These are phyloP conservation scores for Ophiostoma triangulosporum DNA, from an alignment of 2,329 filamentous ascomycete species.

Conservation along the genomic window DNA sequence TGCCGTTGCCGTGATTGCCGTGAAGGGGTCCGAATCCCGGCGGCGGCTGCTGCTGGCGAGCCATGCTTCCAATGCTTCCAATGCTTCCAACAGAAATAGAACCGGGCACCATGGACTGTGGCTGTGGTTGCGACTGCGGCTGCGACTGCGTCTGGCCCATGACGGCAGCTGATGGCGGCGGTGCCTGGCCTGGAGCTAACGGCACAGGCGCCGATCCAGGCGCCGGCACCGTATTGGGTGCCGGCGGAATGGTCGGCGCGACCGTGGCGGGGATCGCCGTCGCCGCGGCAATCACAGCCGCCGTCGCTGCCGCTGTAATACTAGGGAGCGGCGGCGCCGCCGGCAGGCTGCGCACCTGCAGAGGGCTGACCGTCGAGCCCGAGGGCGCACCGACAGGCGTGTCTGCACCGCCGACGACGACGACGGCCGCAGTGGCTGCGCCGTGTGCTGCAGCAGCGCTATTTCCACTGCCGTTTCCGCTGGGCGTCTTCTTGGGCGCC, in stretches of 20 bases:
- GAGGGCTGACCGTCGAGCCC: background rate
- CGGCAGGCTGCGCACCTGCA: slow-evolving; percentile 4
- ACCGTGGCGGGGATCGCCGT: background rate
- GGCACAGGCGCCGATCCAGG: background rate
- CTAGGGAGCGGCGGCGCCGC: slow-evolving; percentile 2
- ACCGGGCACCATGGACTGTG: background rate
- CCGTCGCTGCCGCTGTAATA: background rate
- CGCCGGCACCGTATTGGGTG: background rate
- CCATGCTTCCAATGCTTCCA: background rate
- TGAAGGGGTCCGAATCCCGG: background rate
- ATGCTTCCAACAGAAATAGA: too few species aligned
- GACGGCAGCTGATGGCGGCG: background rate
- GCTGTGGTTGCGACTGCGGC: background rate
- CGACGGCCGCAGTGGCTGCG: too few species aligned
- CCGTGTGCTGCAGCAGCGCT: background rate
- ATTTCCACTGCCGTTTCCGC: background rate
- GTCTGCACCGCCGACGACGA: slow-evolving; percentile 27
- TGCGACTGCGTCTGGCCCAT: background rate
- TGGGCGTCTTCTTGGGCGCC: slow-evolving; percentile 28
- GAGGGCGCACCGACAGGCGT: slow-evolving; percentile 29
- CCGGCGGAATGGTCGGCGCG: background rate
- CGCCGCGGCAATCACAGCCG: background rate
- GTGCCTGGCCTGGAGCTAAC: background rate
- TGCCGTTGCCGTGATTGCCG: too few species aligned
- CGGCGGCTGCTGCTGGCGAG: background rate